These are phyloP conservation scores for Prunus campanulata DNA, from an alignment of 306 rosid genomes.

Conservation along the genomic window DNA sequence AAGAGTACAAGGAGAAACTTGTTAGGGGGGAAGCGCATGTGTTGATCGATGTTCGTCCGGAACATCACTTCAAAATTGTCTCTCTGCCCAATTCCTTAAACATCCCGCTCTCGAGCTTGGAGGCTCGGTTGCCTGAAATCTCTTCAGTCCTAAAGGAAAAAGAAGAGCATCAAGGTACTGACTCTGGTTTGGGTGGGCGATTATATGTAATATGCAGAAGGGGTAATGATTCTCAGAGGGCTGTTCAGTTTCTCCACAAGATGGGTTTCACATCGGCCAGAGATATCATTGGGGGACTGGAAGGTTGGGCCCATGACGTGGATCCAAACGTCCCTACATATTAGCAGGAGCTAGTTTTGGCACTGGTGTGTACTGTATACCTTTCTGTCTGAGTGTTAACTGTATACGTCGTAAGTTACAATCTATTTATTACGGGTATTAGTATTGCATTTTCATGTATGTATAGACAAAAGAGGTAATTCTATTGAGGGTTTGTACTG, in stretches of 20 bases:
- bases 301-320: slow-evolving; percentile 76
- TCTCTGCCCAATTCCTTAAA: slow-evolving; percentile 81
- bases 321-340: slow-evolving; percentile 68
- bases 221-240: slow-evolving; percentile 97
- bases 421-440: neutral
- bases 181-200: slow-evolving; percentile 21
- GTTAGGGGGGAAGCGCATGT: slow-evolving; percentile 55
- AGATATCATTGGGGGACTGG: slow-evolving; percentile 83
- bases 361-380: neutral
- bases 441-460: neutral
- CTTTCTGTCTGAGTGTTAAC: neutral
- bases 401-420: neutral
- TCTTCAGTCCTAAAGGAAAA: slow-evolving; percentile 33
- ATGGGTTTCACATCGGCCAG: slow-evolving; percentile 70
- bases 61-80: slow-evolving; percentile 83
- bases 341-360: slow-evolving; percentile 3
- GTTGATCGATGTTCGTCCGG: slow-evolving; percentile 79
- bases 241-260: slow-evolving; percentile 73
- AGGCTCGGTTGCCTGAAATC: slow-evolving; percentile 57
- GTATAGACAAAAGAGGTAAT: neutral
- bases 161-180: neutral
- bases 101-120: slow-evolving; percentile 71
- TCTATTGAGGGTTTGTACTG: neutral
- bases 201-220: slow-evolving; percentile 84
- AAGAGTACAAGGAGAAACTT: slow-evolving; percentile 56